phyloP scores from a whole-genome alignment of 495 filamentous ascomycete species.

The Neurospora cerealis region DNA sequence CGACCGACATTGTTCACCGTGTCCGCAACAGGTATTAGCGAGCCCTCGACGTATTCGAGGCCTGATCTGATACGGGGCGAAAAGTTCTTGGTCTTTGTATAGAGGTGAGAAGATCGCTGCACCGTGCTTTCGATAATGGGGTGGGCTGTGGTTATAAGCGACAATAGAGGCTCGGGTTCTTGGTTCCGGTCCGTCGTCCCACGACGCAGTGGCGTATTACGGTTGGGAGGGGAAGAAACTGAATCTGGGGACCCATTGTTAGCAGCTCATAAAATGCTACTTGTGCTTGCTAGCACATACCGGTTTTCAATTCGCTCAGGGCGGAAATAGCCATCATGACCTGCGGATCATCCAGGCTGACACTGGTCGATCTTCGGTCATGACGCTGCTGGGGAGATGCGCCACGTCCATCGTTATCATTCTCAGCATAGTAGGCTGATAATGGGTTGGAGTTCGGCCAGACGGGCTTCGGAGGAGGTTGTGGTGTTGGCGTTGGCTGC shows the following conservation, averaged over 20 bases:
- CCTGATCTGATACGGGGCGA: slow-evolving; percentile 74
- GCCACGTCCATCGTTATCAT: slow-evolving; percentile 24
- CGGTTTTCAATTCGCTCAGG: slow-evolving; percentile 70
- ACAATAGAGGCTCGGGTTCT: slow-evolving; percentile 62
- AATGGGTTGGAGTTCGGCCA: slow-evolving; percentile 48
- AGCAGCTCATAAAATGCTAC: slow-evolving; percentile 7
- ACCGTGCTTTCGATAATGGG: slow-evolving; percentile 72
- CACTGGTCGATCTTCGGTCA: slow-evolving; percentile 36
- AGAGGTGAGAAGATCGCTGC: slow-evolving; percentile 69
- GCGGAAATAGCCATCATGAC: slow-evolving; percentile 76
- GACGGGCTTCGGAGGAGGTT: slow-evolving; percentile 20
- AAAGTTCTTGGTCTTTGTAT: slow-evolving; percentile 74
- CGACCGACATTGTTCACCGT: slow-evolving; percentile 73
- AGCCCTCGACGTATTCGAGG: slow-evolving; percentile 78
- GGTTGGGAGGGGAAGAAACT: slow-evolving; percentile 43
- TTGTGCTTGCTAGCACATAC: slow-evolving; percentile 35
- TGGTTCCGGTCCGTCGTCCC: slow-evolving; percentile 7
- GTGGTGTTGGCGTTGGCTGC: slow-evolving; percentile 14
- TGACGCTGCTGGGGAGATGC: slow-evolving; percentile 32
- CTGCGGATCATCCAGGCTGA: slow-evolving; percentile 77
- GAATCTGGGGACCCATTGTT: slow-evolving; percentile 33
- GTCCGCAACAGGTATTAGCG: slow-evolving; percentile 70
- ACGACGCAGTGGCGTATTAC: slow-evolving; percentile 21
- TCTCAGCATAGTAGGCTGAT: slow-evolving; percentile 40
- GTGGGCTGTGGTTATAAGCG: slow-evolving; percentile 69